Evolutionary conservation across 495 filamentous ascomycete genomes (phyloP).

Genomic region (Neurospora tetraspora): DNA sequence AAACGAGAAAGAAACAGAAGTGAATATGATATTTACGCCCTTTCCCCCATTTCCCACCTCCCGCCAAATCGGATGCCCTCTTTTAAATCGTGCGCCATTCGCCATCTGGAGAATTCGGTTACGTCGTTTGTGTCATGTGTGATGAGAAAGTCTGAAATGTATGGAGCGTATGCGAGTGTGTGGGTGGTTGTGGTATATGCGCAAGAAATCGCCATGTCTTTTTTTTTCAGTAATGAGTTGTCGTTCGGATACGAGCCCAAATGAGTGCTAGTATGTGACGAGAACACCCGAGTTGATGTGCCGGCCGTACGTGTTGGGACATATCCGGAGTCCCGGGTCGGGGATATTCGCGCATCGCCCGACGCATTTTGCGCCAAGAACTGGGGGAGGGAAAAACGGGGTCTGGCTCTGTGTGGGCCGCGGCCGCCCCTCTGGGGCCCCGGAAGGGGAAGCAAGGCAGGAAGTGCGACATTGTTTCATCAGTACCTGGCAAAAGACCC

Average conservation of each 20-base stretch:
- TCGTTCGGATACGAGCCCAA: not conserved
- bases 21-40: slow-evolving; percentile 20
- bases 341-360: not conserved
- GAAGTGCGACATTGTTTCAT: not conserved
- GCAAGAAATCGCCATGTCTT: slow-evolving; percentile 7
- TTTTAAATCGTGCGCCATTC: slow-evolving; percentile 28
- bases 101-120: slow-evolving; percentile 17
- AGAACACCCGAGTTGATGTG: not conserved
- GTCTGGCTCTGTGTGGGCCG: not conserved
- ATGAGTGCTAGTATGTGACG: not conserved
- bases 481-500: not conserved
- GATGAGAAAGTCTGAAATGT: slow-evolving; percentile 1
- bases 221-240: not conserved
- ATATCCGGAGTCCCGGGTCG: not conserved
- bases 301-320: not conserved
- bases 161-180: not conserved
- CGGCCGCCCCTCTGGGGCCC: not conserved
- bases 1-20: not conserved
- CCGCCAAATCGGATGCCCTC: slow-evolving; percentile 19
- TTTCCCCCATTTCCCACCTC: not conserved
- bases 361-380: not conserved
- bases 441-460: not conserved
- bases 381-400: not conserved
- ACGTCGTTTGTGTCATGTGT: slow-evolving; percentile 10
- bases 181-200: slow-evolving; percentile 12